phyloP scores from a whole-genome alignment of 495 filamentous ascomycete genomes.

The Aspergillus homomorphus region DNA sequence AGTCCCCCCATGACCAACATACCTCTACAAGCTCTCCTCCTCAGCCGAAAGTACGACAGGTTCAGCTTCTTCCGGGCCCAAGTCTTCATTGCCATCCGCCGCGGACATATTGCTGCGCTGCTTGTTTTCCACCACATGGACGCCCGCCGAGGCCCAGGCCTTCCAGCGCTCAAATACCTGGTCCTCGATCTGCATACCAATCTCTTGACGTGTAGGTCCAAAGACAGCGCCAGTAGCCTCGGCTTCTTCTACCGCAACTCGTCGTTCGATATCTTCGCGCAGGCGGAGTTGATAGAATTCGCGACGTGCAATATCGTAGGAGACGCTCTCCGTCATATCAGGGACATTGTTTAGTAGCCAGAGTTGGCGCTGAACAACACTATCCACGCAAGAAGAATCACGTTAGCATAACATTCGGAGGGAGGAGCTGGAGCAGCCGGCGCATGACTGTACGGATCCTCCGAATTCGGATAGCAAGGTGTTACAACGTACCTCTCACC shows the following conservation, averaged over 20 bases:
- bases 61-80: conserved; percentile 15
- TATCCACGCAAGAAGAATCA: conserved; percentile 31
- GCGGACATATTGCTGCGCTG: conserved; percentile 29
- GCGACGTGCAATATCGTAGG: conserved; percentile 85
- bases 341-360: conserved; percentile 70
- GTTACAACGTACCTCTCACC: conserved; percentile 72
- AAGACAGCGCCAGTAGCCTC: conserved; percentile 81
- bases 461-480: neutral
- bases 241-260: conserved; percentile 87
- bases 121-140: conserved; percentile 32
- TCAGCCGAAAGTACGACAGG: conserved; percentile 3
- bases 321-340: conserved; percentile 55
- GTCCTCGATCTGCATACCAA: conserved; percentile 82
- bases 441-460: neutral
- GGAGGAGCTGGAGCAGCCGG: neutral
- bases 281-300: conserved; percentile 89
- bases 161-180: conserved; percentile 75
- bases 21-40: too few relatives aligned
- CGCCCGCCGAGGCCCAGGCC: conserved; percentile 64
- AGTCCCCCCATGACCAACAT: too few relatives aligned
- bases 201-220: conserved; percentile 65
- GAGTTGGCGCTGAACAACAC: conserved; percentile 89
- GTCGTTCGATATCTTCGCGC: conserved; percentile 74
- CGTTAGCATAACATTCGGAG: conserved; percentile 20
- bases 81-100: too few relatives aligned